These are phyloP conservation scores for Nakazawaea populi DNA, from an alignment of 805 yeast genomes.

Conservation along the genomic window DNA sequence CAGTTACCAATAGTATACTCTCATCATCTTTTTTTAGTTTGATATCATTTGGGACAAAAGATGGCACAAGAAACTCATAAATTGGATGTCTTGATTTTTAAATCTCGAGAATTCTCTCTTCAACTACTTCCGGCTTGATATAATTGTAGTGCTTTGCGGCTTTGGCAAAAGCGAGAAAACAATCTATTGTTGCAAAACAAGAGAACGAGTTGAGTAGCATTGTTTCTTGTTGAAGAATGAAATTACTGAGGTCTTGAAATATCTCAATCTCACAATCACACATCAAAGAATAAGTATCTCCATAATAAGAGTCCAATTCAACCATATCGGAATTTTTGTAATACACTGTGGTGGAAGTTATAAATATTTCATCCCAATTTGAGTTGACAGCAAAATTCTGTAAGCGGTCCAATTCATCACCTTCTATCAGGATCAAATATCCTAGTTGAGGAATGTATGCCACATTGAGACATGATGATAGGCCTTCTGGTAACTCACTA, in stretches of 20 bases:
- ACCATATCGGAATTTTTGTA: conserved; percentile 27
- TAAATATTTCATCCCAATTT: conserved; percentile 31
- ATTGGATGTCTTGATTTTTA: conserved; percentile 41
- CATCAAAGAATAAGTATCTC: conserved; percentile 35
- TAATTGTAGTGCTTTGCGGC: conserved; percentile 23
- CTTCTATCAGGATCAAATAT: conserved; percentile 26
- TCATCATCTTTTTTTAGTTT: conserved; percentile 17
- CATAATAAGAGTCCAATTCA: conserved; percentile 30
- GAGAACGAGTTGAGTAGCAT: conserved; percentile 16
- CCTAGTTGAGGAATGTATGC: conserved; percentile 43
- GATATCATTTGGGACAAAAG: conserved; percentile 39
- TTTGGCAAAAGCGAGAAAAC: conserved; percentile 27
- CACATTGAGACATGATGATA: conserved; percentile 22
- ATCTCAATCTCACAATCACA: conserved; percentile 37
- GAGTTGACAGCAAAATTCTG: conserved; percentile 3
- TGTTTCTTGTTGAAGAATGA: conserved; percentile 12
- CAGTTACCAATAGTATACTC: conserved; percentile 35
- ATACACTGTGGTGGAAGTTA: conserved; percentile 29
- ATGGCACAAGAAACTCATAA: conserved; percentile 31
- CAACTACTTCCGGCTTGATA: conserved; percentile 26
- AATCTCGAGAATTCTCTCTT: conserved; percentile 23
- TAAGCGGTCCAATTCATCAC: background rate
- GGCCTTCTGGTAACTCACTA: background rate
- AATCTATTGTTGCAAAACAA: conserved; percentile 30
- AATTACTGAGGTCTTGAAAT: conserved; percentile 23